These are phyloP conservation scores for Lachancea waltii DNA, from an alignment of 805 yeast species.

Conservation along the genomic window DNA sequence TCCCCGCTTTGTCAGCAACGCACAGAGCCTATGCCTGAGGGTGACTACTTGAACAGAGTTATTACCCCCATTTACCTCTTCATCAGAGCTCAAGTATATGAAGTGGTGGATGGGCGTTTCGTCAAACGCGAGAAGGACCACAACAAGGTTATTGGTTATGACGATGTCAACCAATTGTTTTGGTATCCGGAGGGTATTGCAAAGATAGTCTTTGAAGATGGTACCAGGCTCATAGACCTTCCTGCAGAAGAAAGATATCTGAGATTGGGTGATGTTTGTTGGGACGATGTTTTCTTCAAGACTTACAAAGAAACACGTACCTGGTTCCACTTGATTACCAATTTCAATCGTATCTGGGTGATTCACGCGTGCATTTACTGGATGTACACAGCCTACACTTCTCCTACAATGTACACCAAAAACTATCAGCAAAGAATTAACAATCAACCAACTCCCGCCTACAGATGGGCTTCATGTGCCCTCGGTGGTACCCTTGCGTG, in stretches of 20 bases:
- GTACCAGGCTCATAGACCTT: slow-evolving; percentile 82
- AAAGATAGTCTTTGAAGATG: slow-evolving; percentile 85
- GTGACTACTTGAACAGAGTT: slow-evolving; percentile 86
- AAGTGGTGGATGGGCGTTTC: slow-evolving; percentile 72
- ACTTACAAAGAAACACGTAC: slow-evolving; percentile 94
- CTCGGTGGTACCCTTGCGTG: slow-evolving; percentile 88
- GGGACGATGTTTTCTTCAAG: slow-evolving; percentile 90
- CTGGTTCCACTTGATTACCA: slow-evolving; percentile 92
- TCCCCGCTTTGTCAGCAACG: slow-evolving; percentile 90
- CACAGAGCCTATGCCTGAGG: slow-evolving; percentile 73
- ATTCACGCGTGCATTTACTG: slow-evolving; percentile 84
- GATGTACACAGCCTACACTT: slow-evolving; percentile 91
- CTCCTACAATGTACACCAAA: slow-evolving; percentile 85
- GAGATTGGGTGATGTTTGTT: slow-evolving; percentile 84
- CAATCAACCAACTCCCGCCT: slow-evolving; percentile 83
- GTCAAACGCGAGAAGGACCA: slow-evolving; percentile 84
- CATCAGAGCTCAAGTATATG: slow-evolving; percentile 76
- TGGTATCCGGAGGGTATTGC: slow-evolving; percentile 99
- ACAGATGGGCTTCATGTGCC: slow-evolving; percentile 89
- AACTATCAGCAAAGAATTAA: slow-evolving; percentile 77
- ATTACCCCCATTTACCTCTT: slow-evolving; percentile 84
- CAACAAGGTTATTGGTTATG: slow-evolving; percentile 80
- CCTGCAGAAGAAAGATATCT: slow-evolving; percentile 86
- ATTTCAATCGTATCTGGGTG: slow-evolving; percentile 97
- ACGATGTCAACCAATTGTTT: slow-evolving; percentile 96